Percentiles rank a stretch among this genome's conserved stretches.
Conservation (phyloP, 495 filamentous ascomycete species). For the Neurospora sp. region DNA sequence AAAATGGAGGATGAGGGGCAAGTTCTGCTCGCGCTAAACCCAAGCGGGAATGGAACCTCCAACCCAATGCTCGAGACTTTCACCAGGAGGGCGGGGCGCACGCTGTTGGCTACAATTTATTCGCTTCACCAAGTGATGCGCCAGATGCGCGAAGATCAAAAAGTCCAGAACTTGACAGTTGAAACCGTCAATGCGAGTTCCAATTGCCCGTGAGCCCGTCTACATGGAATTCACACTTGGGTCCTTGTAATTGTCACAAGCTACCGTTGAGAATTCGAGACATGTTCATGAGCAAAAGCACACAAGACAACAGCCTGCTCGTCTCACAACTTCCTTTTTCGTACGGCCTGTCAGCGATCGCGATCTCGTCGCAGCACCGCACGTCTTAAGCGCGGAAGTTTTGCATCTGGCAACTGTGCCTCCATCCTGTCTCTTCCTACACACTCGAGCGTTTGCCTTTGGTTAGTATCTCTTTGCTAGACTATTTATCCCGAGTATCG, state of each 20-base stretch:
- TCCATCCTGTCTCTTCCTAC: neutral
- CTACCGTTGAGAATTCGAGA: no score
- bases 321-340: neutral
- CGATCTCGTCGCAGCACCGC: neutral
- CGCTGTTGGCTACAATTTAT: neutral
- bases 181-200: neutral
- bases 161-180: neutral
- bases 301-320: neutral
- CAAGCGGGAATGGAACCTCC: neutral
- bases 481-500: no score
- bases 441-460: neutral
- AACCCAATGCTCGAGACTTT: neutral
- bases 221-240: no score
- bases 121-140: neutral
- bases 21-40: constrained; percentile 18
- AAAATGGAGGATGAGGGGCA: constrained; percentile 18
- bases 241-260: no score
- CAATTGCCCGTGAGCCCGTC: neutral
- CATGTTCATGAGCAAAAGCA: no score
- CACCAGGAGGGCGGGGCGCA: neutral
- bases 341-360: neutral
- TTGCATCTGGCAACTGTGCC: neutral
- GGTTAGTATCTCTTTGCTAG: no score
- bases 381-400: neutral
- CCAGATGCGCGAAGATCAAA: neutral